Evolutionary conservation across 805 yeast genomes (phyloP), one percentile per base, ranked within the genome.

Genomic region (Jamesozyma spencerorum): DNA sequence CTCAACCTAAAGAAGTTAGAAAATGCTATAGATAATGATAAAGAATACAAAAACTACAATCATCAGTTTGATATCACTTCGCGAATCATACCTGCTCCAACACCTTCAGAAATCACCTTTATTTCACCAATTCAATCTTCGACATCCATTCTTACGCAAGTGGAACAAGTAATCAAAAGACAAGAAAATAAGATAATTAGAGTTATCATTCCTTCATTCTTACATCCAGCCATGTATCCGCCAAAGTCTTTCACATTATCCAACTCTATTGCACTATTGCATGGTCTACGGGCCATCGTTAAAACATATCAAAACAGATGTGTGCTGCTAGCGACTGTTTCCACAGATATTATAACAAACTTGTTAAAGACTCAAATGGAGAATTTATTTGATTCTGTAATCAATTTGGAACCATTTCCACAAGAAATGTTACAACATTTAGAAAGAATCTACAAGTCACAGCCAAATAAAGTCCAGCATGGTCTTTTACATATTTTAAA

Each of bases 401-500:
- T 90, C 17, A 81, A 81, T 41, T 62, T 90, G 39, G 84, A 80
- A 46, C 95, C 97, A 1, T 85, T 88, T 62, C 79, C 79, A 46
- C 86, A 85, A 44, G 83, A 75, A 38, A 73, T 83, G 73, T 59
- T 74, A 36, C 76, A 73, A 42, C 66, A 79, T 40, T 66, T 84
- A 49, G 92, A 83, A 50, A 71, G 69, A 41, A 80, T 83, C 0
- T 81, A 81, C 58, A 77, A 75, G 50, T 49, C 63, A 0, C 66
- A 62, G 37, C 90, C 92, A 5, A 66, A 77, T 14, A 82, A 81
- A 55, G 72, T 83, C 20, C 87, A 81, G 49, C 97, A 88, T 54
- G 98, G 97, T 0, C 71, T 87, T 39, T 72, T 90, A 32, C 84
- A 90, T 55, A 67, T 92, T 2, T 58, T 72, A 41, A 84, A 85